phyloP scores from a whole-genome alignment of 179 eudicot genomes.

The Actinidia chinensis region DNA sequence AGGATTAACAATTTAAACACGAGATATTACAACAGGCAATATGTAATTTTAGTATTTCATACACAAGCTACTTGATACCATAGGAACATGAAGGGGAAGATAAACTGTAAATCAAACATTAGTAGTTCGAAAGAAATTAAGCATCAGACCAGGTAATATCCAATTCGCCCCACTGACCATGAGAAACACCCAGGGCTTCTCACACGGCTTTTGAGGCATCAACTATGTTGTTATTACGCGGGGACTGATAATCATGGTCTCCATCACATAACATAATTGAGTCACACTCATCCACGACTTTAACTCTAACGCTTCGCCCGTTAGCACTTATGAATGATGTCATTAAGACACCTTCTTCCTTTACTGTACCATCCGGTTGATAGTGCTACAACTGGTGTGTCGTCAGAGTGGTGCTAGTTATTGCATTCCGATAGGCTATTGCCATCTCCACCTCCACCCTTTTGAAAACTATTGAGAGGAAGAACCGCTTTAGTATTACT shows the following conservation, averaged over 20 bases:
- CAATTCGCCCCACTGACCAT: constrained; percentile 27
- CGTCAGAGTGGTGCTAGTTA: constrained; percentile 13
- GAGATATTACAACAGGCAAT: too few species aligned
- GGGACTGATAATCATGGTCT: constrained; percentile 40
- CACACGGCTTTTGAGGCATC: constrained; percentile 39
- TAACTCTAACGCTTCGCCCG: constrained; percentile 11
- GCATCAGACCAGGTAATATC: constrained; percentile 41
- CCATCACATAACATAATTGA: constrained; percentile 34
- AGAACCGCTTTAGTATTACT: constrained; percentile 13
- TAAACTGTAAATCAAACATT: too few species aligned
- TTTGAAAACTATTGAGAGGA: constrained; percentile 19
- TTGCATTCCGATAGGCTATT: constrained; percentile 28
- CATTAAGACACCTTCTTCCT: constrained; percentile 13
- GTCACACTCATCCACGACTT: constrained; percentile 41
- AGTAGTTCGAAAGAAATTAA: too few species aligned
- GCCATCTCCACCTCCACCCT: constrained; percentile 30
- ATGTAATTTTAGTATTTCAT: too few species aligned
- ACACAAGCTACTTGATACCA: too few species aligned
- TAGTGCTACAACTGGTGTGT: constrained; percentile 19
- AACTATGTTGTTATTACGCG: constrained; percentile 37
- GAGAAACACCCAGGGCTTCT: constrained; percentile 29
- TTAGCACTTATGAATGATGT: constrained; percentile 23
- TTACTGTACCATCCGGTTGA: constrained; percentile 26
- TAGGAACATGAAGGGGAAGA: too few species aligned
- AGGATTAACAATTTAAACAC: not conserved